Base-by-base conservation (phyloP, 1,284 basidiomycete species). In the Kwoniella shivajii region DNA sequence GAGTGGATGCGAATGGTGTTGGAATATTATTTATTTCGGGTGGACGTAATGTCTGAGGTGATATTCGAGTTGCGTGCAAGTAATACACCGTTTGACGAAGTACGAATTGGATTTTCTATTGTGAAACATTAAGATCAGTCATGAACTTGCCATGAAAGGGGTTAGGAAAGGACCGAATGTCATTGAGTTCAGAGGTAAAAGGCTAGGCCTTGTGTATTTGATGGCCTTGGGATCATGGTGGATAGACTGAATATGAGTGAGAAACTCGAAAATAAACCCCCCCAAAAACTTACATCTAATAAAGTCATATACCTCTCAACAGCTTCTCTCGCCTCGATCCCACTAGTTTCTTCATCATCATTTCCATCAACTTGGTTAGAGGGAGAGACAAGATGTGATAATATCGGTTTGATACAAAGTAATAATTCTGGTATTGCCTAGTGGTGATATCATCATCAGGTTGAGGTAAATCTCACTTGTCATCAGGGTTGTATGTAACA, bases 101-200 rank as follows among this genome's bases (percentile, higher is more conserved):
- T 36, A 74, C 62, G 60, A 69, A 71, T 67, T 77, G 75, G 56
- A 77, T 77, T 63, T 73, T 72, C 75, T 77, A 43, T 41, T 41
- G 10, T 51, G n/a, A 30, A 4, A 16, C 20, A 14, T 13, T n/a
- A 22, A 20, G 38, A 51, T 42, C 24, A 14, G 9, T 20, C 6
- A n/a, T 10, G 50, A 20, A n/a, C n/a, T n/a, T n/a, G n/a, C n/a
- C n/a, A n/a, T n/a, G n/a, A n/a, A n/a, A n/a, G n/a, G n/a, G n/a
- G n/a, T n/a, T n/a, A n/a, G n/a, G n/a, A n/a, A n/a, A n/a, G n/a
- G n/a, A n/a, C n/a, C n/a, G n/a, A n/a, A n/a, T n/a, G n/a, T n/a
- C n/a, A n/a, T n/a, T n/a, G n/a, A n/a, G n/a, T n/a, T n/a, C n/a
- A n/a, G n/a, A n/a, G n/a, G n/a, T n/a, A n/a, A n/a, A n/a, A n/a